These are phyloP conservation scores for Rhodotorula mucilaginosa DNA, from an alignment of 1,284 basidiomycete species.

Conservation along the genomic window DNA sequence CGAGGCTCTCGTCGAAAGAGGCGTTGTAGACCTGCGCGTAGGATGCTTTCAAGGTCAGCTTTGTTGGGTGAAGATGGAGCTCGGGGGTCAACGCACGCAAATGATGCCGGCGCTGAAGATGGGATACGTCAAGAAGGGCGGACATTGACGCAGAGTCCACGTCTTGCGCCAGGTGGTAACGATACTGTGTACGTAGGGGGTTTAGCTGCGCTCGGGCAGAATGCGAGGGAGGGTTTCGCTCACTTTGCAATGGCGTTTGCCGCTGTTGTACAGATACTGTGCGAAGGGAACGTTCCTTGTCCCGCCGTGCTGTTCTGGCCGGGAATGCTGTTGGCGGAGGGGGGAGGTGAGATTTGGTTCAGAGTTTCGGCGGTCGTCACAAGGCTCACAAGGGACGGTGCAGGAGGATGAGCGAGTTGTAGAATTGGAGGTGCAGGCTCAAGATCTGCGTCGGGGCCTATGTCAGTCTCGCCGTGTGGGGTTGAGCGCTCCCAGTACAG, in stretches of 20 bases:
- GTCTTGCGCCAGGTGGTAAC: slow-evolving; percentile 52
- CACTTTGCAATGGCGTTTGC: slow-evolving; percentile 71
- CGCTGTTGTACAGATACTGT: slow-evolving; percentile 67
- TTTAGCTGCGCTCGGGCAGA: not conserved
- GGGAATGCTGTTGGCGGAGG: slow-evolving; percentile 28
- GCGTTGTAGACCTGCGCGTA: slow-evolving; percentile 44
- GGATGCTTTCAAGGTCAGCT: not conserved
- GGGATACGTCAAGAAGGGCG: slow-evolving; percentile 76
- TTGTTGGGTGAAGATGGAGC: not conserved
- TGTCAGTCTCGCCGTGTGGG: not conserved
- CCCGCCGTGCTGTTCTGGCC: slow-evolving; percentile 58
- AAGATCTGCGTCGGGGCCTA: slow-evolving; percentile 56
- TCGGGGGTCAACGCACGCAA: slow-evolving; percentile 53
- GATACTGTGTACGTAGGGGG: slow-evolving; percentile 48
- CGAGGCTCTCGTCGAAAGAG: slow-evolving; percentile 44
- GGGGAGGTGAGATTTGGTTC: not conserved
- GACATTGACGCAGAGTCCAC: slow-evolving; percentile 62
- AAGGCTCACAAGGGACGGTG: slow-evolving; percentile 62
- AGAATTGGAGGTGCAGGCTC: slow-evolving; percentile 79
- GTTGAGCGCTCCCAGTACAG: slow-evolving; percentile 37
- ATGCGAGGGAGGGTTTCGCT: not conserved
- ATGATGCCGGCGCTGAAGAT: slow-evolving; percentile 78
- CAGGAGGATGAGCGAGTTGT: slow-evolving; percentile 72
- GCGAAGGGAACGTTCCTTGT: slow-evolving; percentile 55
- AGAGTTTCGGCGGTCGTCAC: not conserved